phyloP scores from a whole-genome alignment of 768 basidiomycete species.

The Pulveroboletus sp. region DNA sequence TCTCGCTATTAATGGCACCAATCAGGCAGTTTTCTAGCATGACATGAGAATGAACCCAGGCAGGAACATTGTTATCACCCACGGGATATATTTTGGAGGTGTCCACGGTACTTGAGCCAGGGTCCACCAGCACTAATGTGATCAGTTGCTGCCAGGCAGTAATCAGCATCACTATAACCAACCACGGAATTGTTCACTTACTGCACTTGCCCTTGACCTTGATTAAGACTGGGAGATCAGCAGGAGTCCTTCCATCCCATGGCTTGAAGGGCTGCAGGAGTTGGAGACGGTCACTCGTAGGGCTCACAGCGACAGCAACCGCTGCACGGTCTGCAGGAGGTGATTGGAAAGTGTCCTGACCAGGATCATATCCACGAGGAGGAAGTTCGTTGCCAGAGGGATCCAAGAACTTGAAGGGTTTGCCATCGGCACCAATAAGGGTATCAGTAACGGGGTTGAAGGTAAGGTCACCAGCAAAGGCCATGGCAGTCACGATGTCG shows the following conservation, averaged over 20 bases:
- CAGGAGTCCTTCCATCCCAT: conserved; percentile 92
- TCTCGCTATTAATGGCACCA: conserved; percentile 94
- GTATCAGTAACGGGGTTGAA: conserved; percentile 97
- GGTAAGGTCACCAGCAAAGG: conserved; percentile 87
- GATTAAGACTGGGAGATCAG: conserved; percentile 89
- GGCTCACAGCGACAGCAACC: conserved; percentile 83
- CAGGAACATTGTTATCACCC: conserved; percentile 23
- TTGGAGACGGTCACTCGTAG: conserved; percentile 86
- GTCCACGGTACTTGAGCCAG: conserved; percentile 99
- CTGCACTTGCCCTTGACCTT: conserved; percentile 99
- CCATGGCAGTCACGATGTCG: conserved; percentile 94
- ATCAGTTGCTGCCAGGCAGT: conserved; percentile 58
- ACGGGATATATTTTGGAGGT: conserved; percentile 97
- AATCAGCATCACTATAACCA: neutral
- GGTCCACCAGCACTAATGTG: conserved; percentile 97
- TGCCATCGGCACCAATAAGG: conserved; percentile 86
- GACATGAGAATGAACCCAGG: conserved; percentile 5
- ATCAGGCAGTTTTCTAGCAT: conserved; percentile 88
- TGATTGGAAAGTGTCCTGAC: conserved; percentile 94
- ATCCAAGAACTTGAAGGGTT: conserved; percentile 94
- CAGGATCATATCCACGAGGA: conserved; percentile 92
- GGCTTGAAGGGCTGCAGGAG: conserved; percentile 82
- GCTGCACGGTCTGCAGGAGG: conserved; percentile 81
- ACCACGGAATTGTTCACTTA: conserved; percentile 35
- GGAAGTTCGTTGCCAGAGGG: conserved; percentile 92